These are phyloP conservation scores for Gossypium longicalyx DNA, from an alignment of 345 rosid species.

Conservation along the genomic window DNA sequence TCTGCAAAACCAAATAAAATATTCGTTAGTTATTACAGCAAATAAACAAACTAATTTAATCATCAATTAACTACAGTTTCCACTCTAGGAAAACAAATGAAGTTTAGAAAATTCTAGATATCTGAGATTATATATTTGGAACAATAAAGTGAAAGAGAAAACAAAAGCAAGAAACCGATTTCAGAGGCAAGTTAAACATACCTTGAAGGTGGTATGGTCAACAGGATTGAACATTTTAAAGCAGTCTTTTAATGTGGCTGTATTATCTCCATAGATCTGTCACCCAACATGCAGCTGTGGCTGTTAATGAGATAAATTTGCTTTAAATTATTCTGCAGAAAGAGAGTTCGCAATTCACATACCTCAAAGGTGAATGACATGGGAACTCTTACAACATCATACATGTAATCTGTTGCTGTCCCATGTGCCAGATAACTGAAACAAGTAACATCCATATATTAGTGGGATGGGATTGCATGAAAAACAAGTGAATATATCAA, in stretches of 20 bases:
- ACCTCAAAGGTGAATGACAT: conserved; percentile 99
- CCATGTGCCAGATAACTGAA: conserved; percentile 96
- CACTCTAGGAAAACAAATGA: background rate
- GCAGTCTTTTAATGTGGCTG: conserved; percentile 72
- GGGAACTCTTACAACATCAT: conserved; percentile 73
- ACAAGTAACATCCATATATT: conserved; percentile 10
- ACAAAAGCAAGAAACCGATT: background rate
- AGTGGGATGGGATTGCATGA: background rate
- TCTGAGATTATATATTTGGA: background rate
- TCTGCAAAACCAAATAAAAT: conserved; percentile 41
- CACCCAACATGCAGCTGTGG: conserved; percentile 8
- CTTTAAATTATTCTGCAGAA: background rate
- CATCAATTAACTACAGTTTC: background rate
- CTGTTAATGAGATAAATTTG: conserved; percentile 1
- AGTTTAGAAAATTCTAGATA: background rate
- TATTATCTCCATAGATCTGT: conserved; percentile 84
- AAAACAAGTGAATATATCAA: background rate
- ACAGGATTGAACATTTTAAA: conserved; percentile 95
- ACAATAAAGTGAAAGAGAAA: background rate
- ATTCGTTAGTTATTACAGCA: background rate
- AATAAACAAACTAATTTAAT: background rate
- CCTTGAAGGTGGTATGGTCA: conserved; percentile 71
- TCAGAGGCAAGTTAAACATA: conserved; percentile 22
- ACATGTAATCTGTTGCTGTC: conserved; percentile 96
- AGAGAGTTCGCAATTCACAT: conserved; percentile 25